Conservation (phyloP, 2,329 filamentous ascomycete species). For the Zarea fungicola region DNA sequence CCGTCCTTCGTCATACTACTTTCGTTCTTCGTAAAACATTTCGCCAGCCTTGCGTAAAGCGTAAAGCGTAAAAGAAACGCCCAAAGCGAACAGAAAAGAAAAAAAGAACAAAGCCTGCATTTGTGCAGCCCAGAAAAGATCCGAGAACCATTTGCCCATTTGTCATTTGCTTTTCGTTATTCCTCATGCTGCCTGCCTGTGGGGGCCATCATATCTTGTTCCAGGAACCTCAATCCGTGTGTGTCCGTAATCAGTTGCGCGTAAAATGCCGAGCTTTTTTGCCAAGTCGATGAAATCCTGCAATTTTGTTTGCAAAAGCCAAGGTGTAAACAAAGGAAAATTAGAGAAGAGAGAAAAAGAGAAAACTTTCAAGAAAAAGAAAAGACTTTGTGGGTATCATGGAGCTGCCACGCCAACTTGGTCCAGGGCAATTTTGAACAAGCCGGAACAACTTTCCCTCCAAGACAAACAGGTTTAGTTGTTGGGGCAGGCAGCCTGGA, state of each 20-base stretch:
- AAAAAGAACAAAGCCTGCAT: no score
- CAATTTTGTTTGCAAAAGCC: slow-evolving; percentile 7
- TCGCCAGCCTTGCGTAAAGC: no score
- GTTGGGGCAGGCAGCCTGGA: slow-evolving; percentile 91
- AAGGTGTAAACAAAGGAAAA: slow-evolving; percentile 16
- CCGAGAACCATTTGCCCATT: no score
- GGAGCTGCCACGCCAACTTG: slow-evolving; percentile 36
- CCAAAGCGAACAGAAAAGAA: no score
- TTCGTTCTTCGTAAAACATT: no score
- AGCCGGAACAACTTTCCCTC: slow-evolving; percentile 19
- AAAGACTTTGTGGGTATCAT: slow-evolving; percentile 43
- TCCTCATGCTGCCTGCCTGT: slow-evolving; percentile 3
- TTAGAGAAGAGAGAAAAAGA: slow-evolving; percentile 22
- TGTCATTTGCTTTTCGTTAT: no score
- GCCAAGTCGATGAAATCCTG: slow-evolving; percentile 8
- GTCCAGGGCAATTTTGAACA: slow-evolving; percentile 17
- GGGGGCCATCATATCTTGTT: slow-evolving; percentile 11
- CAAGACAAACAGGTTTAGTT: slow-evolving; percentile 45
- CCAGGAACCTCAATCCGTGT: slow-evolving; percentile 1
- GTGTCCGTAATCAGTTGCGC: slow-evolving; percentile 3
- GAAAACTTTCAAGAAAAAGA: slow-evolving; percentile 21
- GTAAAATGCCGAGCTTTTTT: slow-evolving; percentile 9
- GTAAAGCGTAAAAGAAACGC: no score
- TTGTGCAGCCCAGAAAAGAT: no score
- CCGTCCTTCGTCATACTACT: no score